Evolutionary conservation across 2,329 filamentous ascomycete species (phyloP), one percentile per base, ranked within the genome.

Genomic region (Colletotrichum melonis): DNA sequence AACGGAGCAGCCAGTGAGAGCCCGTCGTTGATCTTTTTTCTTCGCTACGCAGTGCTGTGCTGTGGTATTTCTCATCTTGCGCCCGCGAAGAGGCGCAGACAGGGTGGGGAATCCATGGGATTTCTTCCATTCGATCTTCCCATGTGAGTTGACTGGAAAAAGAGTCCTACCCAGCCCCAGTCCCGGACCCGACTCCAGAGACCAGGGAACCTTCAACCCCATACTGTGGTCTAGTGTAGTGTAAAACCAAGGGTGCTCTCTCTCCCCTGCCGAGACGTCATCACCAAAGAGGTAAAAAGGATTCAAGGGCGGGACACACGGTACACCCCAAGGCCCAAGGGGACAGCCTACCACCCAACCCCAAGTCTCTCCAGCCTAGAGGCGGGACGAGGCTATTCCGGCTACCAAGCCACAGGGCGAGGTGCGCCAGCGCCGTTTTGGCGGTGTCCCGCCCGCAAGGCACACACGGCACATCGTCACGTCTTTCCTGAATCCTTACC

Each of bases 251-350:
- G 16, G 38, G 38, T 42, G 14, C 38, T 42, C 38, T 16, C 16
- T 14, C 35, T 57, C 19, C 63, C 54, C 24, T 52, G 24, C 63
- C 30, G 49, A 59, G 46, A 42, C 38, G 58, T 38, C 58, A 46
- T 69, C 5, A 57, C 58, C n/a, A 72, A 69, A 32, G 26, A 63
- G 65, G 65, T 49, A 38, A 55, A 58, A 69, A 59, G 65, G 58
- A 72, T 42, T 69, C 69, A 63, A 24, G 49, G 49, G 19, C 38
- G 14, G 38, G 38, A 16, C 9, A 6, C 38, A 42, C 38, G 14
- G 14, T 16, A 16, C 38, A 6, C 14, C 38, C 38, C 38, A 42
- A 42, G 38, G 14, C 2, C 38, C 38, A 42, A 42, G 38, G 38
- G 38, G 38, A 42, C 38, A 42, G 14, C 38, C 38, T 14, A 42